Evolutionary conservation across 805 yeast species (phyloP), one percentile per base, ranked within the genome.

Genomic region (Spathaspora boniae): DNA sequence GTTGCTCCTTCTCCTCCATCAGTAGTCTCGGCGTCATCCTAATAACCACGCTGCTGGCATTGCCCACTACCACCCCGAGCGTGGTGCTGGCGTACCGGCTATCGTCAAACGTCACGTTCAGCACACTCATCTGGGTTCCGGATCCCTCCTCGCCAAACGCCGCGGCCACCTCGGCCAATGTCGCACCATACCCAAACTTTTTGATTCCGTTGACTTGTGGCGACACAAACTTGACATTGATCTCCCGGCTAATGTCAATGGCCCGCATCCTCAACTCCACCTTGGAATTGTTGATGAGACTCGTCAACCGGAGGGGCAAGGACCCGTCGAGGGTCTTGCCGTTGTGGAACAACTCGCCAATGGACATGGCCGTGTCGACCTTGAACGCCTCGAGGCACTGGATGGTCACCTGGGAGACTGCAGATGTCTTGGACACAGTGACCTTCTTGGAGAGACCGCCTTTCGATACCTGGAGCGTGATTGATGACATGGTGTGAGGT

Each of bases 261-360:
- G 45, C 32, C 6, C 27, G 37, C 9, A 48, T 31, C 33, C 39
- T 40, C 14, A 66, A 44, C 12, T 36, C 40, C 18, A 67, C 40
- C 38, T 58, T 65, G 24, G 65, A 48, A 36, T 65, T 66, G 39
- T 58, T 65, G 16, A 53, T 40, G 16, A 67, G 44, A 19, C 46
- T 53, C 11, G 65, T 53, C 27, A 60, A 51, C 30, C 68, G 43
- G 6, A 67, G 32, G 1, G 69, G 62, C 17, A 60, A 47, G 12
- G 60, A 40, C 3, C 46, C 38, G 36, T 67, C 70, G 15, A 66
- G 41, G 9, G 33, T 46, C 36, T 60, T 62, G 37, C 53, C 50
- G 29, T 59, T 54, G 41, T 53, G 42, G n/a, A 27, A 22, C 29
- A 65, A 42, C 12, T 45, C 44, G 5, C 64, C 69, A n/a, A 36